A percentile compares a stretch with the other conserved stretches of the same genome.
Conservation (phyloP, 2,329 filamentous ascomycete genomes). For the Cladorrhinum sp. region DNA sequence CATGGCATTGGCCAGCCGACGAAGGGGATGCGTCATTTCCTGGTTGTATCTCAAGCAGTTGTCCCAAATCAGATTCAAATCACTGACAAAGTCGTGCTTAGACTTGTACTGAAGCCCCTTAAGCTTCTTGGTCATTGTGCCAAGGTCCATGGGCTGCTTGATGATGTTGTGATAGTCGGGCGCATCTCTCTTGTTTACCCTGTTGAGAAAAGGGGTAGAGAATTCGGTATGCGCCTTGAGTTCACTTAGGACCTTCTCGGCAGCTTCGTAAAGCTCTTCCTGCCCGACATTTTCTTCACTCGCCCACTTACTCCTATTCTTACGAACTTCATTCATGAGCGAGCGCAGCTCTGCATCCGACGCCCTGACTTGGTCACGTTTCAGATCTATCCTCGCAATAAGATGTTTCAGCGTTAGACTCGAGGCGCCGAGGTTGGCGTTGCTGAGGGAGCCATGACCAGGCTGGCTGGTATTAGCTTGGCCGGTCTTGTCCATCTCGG, state of each 20-base stretch:
- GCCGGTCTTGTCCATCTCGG: constrained; percentile 77
- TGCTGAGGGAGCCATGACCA: constrained; percentile 82
- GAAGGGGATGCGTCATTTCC: constrained; percentile 78
- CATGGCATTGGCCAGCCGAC: constrained; percentile 95
- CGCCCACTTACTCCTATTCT: constrained; percentile 98
- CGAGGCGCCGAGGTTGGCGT: constrained; percentile 89
- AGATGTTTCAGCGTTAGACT: constrained; percentile 95
- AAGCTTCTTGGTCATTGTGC: constrained; percentile 97
- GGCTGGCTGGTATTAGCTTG: constrained; percentile 49
- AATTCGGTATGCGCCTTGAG: constrained; percentile 97
- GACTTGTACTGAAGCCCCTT: constrained; percentile 76
- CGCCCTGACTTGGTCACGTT: constrained; percentile 83
- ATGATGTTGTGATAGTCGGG: constrained; percentile 94
- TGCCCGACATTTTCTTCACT: constrained; percentile 97
- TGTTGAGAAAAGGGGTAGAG: constrained; percentile 89
- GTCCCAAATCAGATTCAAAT: constrained; percentile 93
- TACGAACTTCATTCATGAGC: constrained; percentile 94
- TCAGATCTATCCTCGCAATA: constrained; percentile 91
- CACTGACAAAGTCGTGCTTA: constrained; percentile 90
- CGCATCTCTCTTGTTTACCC: constrained; percentile 95
- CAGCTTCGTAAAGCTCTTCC: constrained; percentile 93
- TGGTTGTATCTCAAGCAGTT: constrained; percentile 97
- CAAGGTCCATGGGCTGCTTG: constrained; percentile 96
- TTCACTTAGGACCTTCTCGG: constrained; percentile 95
- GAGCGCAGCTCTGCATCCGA: constrained; percentile 90